Conservation (phyloP, 768 basidiomycete genomes). For the Leccinum pellstonianum region DNA sequence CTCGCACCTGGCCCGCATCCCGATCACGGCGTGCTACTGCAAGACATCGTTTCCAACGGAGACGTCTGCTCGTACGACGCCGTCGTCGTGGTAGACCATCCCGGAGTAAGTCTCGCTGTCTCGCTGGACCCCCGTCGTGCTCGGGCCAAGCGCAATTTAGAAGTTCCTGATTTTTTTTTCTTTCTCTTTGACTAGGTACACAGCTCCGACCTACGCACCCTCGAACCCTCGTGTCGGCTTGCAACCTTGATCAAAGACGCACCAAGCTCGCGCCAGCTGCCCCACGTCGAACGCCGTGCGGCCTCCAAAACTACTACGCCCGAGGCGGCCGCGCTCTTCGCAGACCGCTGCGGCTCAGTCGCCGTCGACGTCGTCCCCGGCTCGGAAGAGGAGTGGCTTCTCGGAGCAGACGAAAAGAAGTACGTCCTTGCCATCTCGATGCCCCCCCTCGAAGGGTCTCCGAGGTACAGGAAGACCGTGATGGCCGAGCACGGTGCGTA, state of each 20-base stretch:
- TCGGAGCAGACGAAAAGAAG: slow-evolving; percentile 40
- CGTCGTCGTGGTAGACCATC: slow-evolving; percentile 66
- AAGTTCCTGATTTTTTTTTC: too few relatives aligned
- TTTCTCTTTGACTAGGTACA: slow-evolving; percentile 32
- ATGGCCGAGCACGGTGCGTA: slow-evolving; percentile 57
- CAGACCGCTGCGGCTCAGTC: slow-evolving; percentile 53
- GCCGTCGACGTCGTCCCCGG: slow-evolving; percentile 44
- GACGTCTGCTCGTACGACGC: slow-evolving; percentile 64
- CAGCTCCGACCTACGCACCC: slow-evolving; percentile 69
- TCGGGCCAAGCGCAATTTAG: neutral
- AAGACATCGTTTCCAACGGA: slow-evolving; percentile 42
- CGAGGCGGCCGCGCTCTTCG: slow-evolving; percentile 43
- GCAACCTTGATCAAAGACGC: slow-evolving; percentile 46
- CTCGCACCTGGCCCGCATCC: slow-evolving; percentile 37
- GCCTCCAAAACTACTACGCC: slow-evolving; percentile 12
- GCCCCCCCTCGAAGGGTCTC: slow-evolving; percentile 45
- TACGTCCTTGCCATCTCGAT: slow-evolving; percentile 58
- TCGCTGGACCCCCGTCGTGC: neutral
- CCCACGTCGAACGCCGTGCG: slow-evolving; percentile 46
- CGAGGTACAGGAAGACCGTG: slow-evolving; percentile 44
- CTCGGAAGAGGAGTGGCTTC: slow-evolving; percentile 33
- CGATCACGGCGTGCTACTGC: slow-evolving; percentile 37
- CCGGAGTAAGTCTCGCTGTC: slow-evolving; percentile 52
- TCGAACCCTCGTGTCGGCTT: slow-evolving; percentile 52
- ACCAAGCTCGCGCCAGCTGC: slow-evolving; percentile 58